Evolutionary conservation across 345 rosid genomes (phyloP), one percentile per base, ranked within the genome.

Genomic region (Mallotus nudiflorus): DNA sequence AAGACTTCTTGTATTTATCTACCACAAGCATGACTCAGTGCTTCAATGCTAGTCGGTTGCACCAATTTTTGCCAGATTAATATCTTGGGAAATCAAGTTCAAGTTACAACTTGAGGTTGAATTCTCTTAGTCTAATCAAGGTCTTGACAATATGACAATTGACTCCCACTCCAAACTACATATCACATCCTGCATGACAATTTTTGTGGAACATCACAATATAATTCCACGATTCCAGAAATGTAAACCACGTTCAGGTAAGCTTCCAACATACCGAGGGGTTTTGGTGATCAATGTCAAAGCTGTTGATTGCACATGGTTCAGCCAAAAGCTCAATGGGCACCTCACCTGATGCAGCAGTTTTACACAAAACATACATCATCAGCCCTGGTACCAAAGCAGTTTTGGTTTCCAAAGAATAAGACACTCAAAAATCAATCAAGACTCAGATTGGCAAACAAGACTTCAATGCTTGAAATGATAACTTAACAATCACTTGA

Each of bases 121-220:
- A 29, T 46, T 60, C 59, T 59, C 71, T 27, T n/a, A 20, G 51
- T 42, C 63, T 65, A 54, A 9, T 63, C 73, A 90, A 11, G 89
- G 81, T 80, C 98, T 86, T 19, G 88, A 71, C 77, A 89, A 49
- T 56, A 91, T 73, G 75, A 84, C 96, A 65, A 91, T 62, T 25
- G 96, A 83, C 83, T 93, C 97, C 97, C 98, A 91, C 77, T 91
- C 97, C 82, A 91, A 84, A 84, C 97, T 79, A 69, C 97, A 93
- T 55, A 91, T 80, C 59, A 93, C 88, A 76, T 93, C 96, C 97
- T 93, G 87, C 80, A 76, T 7, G 53, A 58, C 31, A 63, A n/a
- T n/a, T 58, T 18, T 61, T 1, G 13, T 3, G 40, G 20, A 51
- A 51, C 48, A 69, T 72, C 45, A 45, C 62, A 73, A 78, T 22